A percentile compares a stretch with the other conserved stretches of the same genome.
Conservation (phyloP, 495 filamentous ascomycete genomes). For the Lasiosphaeria hispida region DNA sequence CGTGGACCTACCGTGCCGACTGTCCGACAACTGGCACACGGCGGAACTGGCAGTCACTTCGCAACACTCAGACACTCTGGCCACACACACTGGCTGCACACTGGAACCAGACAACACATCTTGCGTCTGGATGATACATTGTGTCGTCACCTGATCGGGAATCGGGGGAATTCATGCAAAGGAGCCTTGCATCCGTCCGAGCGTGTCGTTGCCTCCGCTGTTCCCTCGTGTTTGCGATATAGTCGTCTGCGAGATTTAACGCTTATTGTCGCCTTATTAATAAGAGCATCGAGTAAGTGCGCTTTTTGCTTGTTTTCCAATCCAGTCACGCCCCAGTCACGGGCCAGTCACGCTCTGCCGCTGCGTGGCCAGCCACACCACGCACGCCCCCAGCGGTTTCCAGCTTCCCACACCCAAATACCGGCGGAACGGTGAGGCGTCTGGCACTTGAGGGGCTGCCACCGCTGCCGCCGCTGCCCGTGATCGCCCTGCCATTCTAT, state of each 20-base stretch:
- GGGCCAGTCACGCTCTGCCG: slow-evolving; percentile 1
- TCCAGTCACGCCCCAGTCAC: slow-evolving; percentile 3
- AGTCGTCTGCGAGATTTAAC: slow-evolving; percentile 15
- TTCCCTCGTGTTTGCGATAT: slow-evolving; percentile 27
- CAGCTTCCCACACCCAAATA: no score
- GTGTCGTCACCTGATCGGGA: slow-evolving; percentile 33
- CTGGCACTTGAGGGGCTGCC: no score
- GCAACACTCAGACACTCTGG: no score
- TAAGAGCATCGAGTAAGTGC: slow-evolving; percentile 21
- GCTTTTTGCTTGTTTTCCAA: slow-evolving; percentile 3
- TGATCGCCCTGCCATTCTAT: no score
- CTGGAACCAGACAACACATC: slow-evolving; percentile 24
- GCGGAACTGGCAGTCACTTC: no score
- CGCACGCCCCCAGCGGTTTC: neutral
- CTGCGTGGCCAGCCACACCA: neutral
- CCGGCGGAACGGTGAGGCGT: no score
- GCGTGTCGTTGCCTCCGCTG: neutral
- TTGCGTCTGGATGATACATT: slow-evolving; percentile 28
- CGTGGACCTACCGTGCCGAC: no score
- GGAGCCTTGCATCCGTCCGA: slow-evolving; percentile 14
- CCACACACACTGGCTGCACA: no score
- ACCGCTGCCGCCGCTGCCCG: no score
- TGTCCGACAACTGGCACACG: no score
- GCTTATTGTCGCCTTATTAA: slow-evolving; percentile 24
- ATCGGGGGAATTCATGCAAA: slow-evolving; percentile 28